Evolutionary conservation across 2,329 filamentous ascomycete genomes (phyloP), one percentile per base, ranked within the genome.

Genomic region (Aspergillus sp.): DNA sequence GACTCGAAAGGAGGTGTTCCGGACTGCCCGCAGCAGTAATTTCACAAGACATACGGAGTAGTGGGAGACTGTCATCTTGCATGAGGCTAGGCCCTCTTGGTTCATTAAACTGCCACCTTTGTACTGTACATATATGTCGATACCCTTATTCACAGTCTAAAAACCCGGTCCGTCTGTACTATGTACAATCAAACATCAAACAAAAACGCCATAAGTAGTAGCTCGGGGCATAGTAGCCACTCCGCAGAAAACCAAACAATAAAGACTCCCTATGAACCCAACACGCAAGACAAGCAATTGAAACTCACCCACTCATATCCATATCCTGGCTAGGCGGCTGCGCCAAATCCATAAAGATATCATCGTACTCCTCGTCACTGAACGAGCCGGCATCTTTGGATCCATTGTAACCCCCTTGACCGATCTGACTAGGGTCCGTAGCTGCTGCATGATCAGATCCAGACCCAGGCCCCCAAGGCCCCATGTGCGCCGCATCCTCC

Each of bases 1-100:
- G 92, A 96, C 72, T 90, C 96, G 85, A 87, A 88, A 57, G 90
- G 84, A 7, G 77, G 78, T 62, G 75, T 85, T 55, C 83, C 87
- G 52, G 85, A 86, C 45, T 90, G 87, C 75, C 83, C 84, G 11
- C 85, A 85, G 67, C 86, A 89, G 77, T 88, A 71, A 57, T 11
- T 18, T 46, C 18, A 16, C 42, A 18, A 42, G 39, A 29, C 26
- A 36, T 36, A 11, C 32, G 32, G 32, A 36, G 11, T 47, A 11
- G 6, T 54, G 12, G 10, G 14, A 49, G 49, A 55, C 24, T 52
- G 52, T 53, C 26, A 56, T 62, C 47, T 52, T 39, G 39, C 24
- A 54, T 51, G 65, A 57, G 54, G 24, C 36, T 42, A 24, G 5
- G 24, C 36, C 47, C 49, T 54, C 24, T 32, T 54, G 46, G 36